Evolutionary conservation across 805 yeast genomes (phyloP).

Genomic region (Metschnikowia noctiluminum): DNA sequence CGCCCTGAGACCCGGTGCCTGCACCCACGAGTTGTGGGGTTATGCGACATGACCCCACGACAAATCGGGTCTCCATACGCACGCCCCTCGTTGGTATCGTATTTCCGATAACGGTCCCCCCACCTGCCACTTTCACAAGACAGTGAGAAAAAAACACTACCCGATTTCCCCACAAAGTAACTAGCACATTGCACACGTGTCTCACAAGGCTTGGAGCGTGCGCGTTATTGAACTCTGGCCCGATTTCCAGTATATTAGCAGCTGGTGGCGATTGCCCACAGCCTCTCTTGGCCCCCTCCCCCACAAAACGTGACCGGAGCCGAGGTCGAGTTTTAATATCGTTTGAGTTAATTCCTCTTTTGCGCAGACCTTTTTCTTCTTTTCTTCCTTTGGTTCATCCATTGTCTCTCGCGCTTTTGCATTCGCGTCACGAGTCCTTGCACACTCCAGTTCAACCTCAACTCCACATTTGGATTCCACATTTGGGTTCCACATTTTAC

Average conservation of each 20-base stretch:
- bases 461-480: too few species aligned
- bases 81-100: not conserved
- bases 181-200: too few species aligned
- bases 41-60: not conserved
- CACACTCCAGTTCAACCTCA: too few species aligned
- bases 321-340: too few species aligned
- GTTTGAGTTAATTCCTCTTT: too few species aligned
- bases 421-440: too few species aligned
- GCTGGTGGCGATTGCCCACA: not conserved
- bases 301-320: not conserved
- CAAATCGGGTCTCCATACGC: not conserved
- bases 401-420: too few species aligned
- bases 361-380: too few species aligned
- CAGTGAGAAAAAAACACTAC: not conserved
- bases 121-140: not conserved
- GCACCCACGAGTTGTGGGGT: not conserved
- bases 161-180: not conserved
- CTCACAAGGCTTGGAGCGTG: too few species aligned
- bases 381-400: too few species aligned
- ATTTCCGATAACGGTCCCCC: not conserved
- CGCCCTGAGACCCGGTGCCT: not conserved
- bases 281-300: not conserved
- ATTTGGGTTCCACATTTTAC: too few species aligned
- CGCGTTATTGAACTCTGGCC: not conserved
- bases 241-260: not conserved